Conservation (phyloP, 495 filamentous ascomycete species). For the Echria macrotheca region DNA sequence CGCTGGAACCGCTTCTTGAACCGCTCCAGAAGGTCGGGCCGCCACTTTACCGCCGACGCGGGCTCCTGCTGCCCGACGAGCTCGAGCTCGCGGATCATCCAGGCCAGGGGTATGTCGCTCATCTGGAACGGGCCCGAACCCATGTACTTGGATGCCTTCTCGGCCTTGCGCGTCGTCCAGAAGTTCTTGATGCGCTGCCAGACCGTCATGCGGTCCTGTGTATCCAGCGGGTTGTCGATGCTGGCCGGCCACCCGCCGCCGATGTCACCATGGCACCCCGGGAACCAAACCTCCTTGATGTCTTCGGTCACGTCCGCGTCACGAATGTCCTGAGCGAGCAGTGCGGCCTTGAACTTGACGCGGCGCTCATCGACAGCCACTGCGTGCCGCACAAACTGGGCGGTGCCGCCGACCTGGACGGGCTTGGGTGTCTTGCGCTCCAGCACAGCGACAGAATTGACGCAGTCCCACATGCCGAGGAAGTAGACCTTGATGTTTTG, state of each 20-base stretch:
- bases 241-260: constrained; percentile 13
- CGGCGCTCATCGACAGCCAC: constrained; percentile 16
- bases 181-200: constrained; percentile 9
- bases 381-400: constrained; percentile 11
- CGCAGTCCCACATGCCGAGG: constrained; percentile 18
- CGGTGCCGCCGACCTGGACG: constrained; percentile 4
- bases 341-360: constrained; percentile 16
- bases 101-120: constrained; percentile 16
- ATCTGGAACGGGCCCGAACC: constrained; percentile 12
- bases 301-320: constrained; percentile 1
- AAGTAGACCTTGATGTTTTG: constrained; percentile 16
- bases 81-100: constrained; percentile 15
- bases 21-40: neutral
- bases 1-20: constrained; percentile 8
- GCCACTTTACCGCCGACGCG: constrained; percentile 8
- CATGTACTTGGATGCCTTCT: constrained; percentile 6
- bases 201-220: neutral
- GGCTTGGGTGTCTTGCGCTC: constrained; percentile 12
- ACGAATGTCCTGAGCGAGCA: constrained; percentile 11
- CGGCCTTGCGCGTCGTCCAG: constrained; percentile 4
- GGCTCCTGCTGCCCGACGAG: constrained; percentile 10
- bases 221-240: constrained; percentile 4
- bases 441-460: constrained; percentile 11
- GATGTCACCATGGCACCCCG: constrained; percentile 14
- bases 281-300: constrained; percentile 16